A percentile compares a stretch with the other conserved stretches of the same genome.
Evolutionary conservation across 2,329 filamentous ascomycete species (phyloP).

Genomic region (Trichophyton equinum): DNA sequence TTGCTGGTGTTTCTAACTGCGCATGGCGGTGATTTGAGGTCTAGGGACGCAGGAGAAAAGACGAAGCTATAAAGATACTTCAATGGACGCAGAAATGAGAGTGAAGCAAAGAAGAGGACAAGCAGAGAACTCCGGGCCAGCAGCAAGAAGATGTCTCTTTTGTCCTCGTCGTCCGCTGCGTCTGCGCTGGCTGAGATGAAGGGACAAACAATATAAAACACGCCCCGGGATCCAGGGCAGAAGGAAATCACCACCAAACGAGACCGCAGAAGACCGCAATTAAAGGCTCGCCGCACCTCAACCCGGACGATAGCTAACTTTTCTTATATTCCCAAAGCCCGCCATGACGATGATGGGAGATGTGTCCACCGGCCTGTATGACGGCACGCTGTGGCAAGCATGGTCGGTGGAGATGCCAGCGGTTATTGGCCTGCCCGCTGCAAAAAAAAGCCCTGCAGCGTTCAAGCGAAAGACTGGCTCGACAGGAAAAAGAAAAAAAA

Average conservation of each 20-base stretch:
- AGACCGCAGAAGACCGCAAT: background rate
- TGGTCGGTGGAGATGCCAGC: constrained; percentile 46
- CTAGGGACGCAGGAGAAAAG: background rate
- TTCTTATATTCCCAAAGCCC: background rate
- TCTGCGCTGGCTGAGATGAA: background rate
- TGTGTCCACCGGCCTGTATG: background rate
- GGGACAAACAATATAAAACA: background rate
- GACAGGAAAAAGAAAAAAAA: background rate
- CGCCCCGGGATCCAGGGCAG: background rate
- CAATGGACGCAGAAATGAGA: background rate
- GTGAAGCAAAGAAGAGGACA: background rate
- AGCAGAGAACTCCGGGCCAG: background rate
- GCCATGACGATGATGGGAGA: background rate
- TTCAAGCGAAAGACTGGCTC: background rate
- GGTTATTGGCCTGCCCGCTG: constrained; percentile 21
- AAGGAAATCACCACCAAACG: background rate
- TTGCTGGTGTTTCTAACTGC: background rate
- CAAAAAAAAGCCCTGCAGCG: background rate
- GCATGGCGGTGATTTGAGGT: background rate
- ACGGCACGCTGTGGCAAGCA: background rate
- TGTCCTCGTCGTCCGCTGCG: background rate
- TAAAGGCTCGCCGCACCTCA: background rate
- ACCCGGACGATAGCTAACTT: background rate
- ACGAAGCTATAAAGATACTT: background rate
- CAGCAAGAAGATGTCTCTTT: too few species aligned